These are phyloP conservation scores for Nannizziopsis barbatae DNA, from an alignment of 2,329 filamentous ascomycete genomes.

Conservation along the genomic window DNA sequence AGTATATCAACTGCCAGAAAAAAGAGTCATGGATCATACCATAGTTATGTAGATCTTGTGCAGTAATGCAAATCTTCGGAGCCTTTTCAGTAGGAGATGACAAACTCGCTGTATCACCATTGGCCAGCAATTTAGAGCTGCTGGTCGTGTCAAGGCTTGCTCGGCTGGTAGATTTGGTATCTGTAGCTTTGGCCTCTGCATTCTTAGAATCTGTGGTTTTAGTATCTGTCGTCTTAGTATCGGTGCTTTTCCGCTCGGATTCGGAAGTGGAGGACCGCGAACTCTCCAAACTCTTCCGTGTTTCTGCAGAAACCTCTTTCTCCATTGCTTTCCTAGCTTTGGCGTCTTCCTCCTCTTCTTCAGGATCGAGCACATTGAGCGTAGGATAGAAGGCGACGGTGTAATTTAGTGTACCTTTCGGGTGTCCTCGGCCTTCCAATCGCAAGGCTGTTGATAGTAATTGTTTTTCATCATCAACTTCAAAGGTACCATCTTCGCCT, in stretches of 20 bases:
- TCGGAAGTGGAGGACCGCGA: not conserved
- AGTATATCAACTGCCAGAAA: not conserved
- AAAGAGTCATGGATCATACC: conserved; percentile 37
- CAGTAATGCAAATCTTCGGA: conserved; percentile 66
- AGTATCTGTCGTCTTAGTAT: conserved; percentile 14
- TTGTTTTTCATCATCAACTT: conserved; percentile 65
- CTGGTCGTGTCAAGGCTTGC: conserved; percentile 24
- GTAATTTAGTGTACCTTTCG: conserved; percentile 73
- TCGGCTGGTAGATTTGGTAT: conserved; percentile 15
- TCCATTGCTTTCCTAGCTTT: conserved; percentile 21
- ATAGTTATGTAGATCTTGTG: conserved; percentile 71
- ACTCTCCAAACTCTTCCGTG: conserved; percentile 17
- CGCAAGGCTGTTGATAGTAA: conserved; percentile 56
- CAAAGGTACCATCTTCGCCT: conserved; percentile 67
- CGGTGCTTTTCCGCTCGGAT: conserved; percentile 4
- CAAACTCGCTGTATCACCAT: conserved; percentile 38
- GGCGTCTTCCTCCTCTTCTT: conserved; percentile 46
- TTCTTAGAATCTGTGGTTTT: too few relatives aligned
- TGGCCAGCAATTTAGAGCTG: conserved; percentile 29
- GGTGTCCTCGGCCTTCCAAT: conserved; percentile 58
- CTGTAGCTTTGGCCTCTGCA: too few relatives aligned
- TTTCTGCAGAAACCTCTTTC: conserved; percentile 13
- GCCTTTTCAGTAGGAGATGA: conserved; percentile 36
- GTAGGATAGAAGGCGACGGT: conserved; percentile 84
- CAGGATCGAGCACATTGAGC: conserved; percentile 76